These are phyloP conservation scores for Leishmania mexicana DNA, from an alignment of 208 protist species.

Conservation along the genomic window DNA sequence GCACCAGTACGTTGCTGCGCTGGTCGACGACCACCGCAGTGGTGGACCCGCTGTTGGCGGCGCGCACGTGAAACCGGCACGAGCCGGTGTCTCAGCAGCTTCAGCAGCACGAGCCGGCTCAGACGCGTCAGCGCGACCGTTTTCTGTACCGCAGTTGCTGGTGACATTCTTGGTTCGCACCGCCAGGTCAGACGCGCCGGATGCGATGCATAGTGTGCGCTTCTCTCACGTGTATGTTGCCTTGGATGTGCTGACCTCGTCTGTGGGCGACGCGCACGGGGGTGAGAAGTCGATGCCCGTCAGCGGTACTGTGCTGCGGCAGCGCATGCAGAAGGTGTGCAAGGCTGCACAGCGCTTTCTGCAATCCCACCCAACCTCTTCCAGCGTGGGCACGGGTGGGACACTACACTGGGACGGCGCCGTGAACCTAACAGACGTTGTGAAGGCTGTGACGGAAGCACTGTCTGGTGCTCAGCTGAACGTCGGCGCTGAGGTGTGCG, in stretches of 20 bases:
- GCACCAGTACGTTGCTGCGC: slow-evolving; percentile 39
- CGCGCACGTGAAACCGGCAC: neutral
- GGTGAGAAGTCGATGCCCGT: neutral
- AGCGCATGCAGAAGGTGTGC: slow-evolving; percentile 14
- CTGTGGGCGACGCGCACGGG: slow-evolving; percentile 20
- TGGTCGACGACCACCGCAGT: slow-evolving; percentile 8
- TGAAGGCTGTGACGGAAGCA: slow-evolving; percentile 21
- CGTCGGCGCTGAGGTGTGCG: slow-evolving; percentile 18
- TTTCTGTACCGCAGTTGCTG: slow-evolving; percentile 17
- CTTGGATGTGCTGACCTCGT: slow-evolving; percentile 52
- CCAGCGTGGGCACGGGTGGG: neutral
- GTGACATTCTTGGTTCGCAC: slow-evolving; percentile 11
- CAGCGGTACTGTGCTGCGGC: slow-evolving; percentile 12
- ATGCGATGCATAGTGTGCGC: slow-evolving; percentile 31
- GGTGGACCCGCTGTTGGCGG: neutral
- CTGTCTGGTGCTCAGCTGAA: slow-evolving; percentile 16
- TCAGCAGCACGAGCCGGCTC: neutral
- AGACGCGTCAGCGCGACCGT: neutral
- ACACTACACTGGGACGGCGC: slow-evolving; percentile 19
- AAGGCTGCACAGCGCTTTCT: slow-evolving; percentile 14
- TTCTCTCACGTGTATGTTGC: slow-evolving; percentile 40
- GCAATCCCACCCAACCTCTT: neutral
- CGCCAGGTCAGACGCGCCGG: slow-evolving; percentile 33
- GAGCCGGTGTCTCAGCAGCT: neutral
- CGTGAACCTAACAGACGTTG: slow-evolving; percentile 15